These are phyloP conservation scores for Linum trigynum DNA, from an alignment of 345 rosid species.

Conservation along the genomic window DNA sequence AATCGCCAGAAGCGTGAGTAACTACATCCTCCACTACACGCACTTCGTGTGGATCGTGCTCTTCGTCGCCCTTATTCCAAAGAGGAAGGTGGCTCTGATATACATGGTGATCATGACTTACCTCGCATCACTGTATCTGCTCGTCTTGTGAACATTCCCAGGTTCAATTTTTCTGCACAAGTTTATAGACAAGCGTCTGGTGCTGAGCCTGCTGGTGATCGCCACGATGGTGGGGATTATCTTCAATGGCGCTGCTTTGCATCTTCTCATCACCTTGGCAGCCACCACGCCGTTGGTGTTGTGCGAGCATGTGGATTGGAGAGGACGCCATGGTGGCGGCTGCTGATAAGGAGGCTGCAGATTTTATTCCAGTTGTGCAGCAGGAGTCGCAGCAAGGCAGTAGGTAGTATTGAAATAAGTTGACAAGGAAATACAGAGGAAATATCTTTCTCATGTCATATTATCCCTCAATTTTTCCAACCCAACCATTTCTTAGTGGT, in stretches of 20 bases:
- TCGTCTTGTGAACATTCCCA: neutral
- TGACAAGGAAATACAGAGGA: no score
- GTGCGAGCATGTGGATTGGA: neutral
- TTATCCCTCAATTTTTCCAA: no score
- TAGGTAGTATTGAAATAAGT: no score
- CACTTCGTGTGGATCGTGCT: neutral
- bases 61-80: neutral
- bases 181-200: neutral
- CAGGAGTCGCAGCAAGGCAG: neutral
- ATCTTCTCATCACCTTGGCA: neutral
- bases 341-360: neutral
- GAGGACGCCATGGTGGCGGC: neutral
- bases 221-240: neutral
- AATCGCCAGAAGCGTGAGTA: neutral
- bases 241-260: neutral
- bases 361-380: neutral
- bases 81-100: neutral
- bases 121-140: neutral
- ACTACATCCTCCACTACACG: neutral
- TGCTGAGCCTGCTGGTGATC: neutral
- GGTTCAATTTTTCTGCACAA: neutral
- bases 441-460: no score
- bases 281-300: neutral
- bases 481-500: no score
- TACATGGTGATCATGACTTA: neutral